Conservation (phyloP, 345 rosid species). For the Eutrema japonicum region DNA sequence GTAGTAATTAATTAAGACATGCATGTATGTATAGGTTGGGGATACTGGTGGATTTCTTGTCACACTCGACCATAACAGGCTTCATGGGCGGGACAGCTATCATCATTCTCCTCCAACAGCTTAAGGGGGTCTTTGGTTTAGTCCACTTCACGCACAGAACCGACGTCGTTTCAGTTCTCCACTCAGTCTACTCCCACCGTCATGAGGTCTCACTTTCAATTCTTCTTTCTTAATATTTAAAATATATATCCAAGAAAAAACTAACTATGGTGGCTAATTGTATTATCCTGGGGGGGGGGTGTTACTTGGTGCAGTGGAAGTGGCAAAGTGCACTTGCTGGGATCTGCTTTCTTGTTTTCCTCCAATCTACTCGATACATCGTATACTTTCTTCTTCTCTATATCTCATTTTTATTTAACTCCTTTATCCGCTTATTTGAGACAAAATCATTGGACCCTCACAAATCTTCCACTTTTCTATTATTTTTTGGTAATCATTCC, state of each 20-base stretch:
- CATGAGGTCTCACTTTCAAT: constrained; percentile 55
- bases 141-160: constrained; percentile 67
- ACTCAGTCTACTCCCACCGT: constrained; percentile 51
- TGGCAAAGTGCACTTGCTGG: constrained; percentile 84
- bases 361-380: constrained; percentile 64
- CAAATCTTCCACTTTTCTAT: constrained; percentile 28
- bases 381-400: constrained; percentile 48
- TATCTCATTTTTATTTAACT: constrained; percentile 9
- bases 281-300: constrained; percentile 39
- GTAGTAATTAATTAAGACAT: background rate
- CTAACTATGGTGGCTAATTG: background rate
- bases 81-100: constrained; percentile 93
- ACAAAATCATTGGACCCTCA: constrained; percentile 27
- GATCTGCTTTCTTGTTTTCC: constrained; percentile 63
- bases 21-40: constrained; percentile 57
- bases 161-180: constrained; percentile 72
- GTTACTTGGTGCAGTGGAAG: constrained; percentile 59
- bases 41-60: constrained; percentile 81
- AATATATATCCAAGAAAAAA: background rate
- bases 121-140: constrained; percentile 83
- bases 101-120: constrained; percentile 75
- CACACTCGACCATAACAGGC: constrained; percentile 91
- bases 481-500: constrained; percentile 2
- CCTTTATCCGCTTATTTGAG: constrained; percentile 22
- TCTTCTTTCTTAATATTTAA: background rate